Conservation (phyloP, 441 rosid genomes). For the Populus trichocarpa region DNA sequence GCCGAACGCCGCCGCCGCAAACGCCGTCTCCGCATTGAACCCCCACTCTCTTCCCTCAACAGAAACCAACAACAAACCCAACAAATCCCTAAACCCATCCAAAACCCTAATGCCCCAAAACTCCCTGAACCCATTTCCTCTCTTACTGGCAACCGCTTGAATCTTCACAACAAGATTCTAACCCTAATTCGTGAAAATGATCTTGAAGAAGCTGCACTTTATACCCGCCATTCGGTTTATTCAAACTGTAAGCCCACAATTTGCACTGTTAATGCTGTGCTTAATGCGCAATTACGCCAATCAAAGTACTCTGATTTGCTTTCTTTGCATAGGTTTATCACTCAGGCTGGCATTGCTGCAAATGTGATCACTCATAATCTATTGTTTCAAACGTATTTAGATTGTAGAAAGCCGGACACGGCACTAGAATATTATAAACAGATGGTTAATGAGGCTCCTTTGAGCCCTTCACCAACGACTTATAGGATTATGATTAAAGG, state of each 20-base stretch:
- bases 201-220: constrained; percentile 84
- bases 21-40: constrained; percentile 78
- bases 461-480: constrained; percentile 71
- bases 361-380: constrained; percentile 73
- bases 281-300: constrained; percentile 79
- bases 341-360: constrained; percentile 76
- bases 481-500: constrained; percentile 76
- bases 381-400: constrained; percentile 75
- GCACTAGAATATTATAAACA: constrained; percentile 79
- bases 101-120: constrained; percentile 80
- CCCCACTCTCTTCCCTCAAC: constrained; percentile 63
- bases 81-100: constrained; percentile 44
- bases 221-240: constrained; percentile 90
- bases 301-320: constrained; percentile 67
- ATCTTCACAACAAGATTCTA: constrained; percentile 74
- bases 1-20: constrained; percentile 92
- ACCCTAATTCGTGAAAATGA: constrained; percentile 70
- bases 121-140: constrained; percentile 70
- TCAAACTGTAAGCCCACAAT: constrained; percentile 87
- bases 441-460: constrained; percentile 58
- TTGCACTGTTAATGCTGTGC: constrained; percentile 79
- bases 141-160: constrained; percentile 73
- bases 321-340: constrained; percentile 68
- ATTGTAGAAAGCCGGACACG: constrained; percentile 67
- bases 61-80: constrained; percentile 50